phyloP scores from a whole-genome alignment of 768 basidiomycete species.

The Chalciporus chontae region DNA sequence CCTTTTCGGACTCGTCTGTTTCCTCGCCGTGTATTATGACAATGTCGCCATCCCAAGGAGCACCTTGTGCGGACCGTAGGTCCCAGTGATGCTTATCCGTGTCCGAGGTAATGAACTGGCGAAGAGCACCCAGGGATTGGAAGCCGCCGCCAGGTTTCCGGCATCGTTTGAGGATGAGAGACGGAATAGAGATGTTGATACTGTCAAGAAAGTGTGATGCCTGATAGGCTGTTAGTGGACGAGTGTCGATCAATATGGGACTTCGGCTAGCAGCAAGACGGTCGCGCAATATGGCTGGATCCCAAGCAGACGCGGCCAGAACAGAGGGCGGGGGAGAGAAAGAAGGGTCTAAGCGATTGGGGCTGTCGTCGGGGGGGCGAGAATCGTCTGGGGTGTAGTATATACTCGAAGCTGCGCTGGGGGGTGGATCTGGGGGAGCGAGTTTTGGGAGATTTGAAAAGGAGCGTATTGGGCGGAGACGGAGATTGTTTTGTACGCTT shows the following conservation, averaged over 20 bases:
- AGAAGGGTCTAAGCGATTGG: conserved; percentile 17
- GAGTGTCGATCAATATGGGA: conserved; percentile 80
- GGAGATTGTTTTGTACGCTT: conserved; percentile 73
- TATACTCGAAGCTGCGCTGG: conserved; percentile 44
- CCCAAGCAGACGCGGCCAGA: conserved; percentile 35
- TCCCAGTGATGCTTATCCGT: conserved; percentile 73
- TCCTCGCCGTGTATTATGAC: conserved; percentile 76
- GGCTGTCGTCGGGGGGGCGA: conserved; percentile 20
- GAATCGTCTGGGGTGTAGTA: conserved; percentile 54
- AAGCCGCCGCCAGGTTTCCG: conserved; percentile 68
- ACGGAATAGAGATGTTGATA: conserved; percentile 85
- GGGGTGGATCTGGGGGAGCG: conserved; percentile 15
- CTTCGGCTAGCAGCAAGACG: conserved; percentile 42
- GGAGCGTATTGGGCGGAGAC: conserved; percentile 72
- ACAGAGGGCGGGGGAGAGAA: conserved; percentile 18
- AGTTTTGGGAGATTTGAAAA: conserved; percentile 49
- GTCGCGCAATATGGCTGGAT: conserved; percentile 44
- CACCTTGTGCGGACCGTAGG: conserved; percentile 42
- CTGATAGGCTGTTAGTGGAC: conserved; percentile 64
- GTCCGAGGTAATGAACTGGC: conserved; percentile 81
- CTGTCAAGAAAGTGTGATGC: conserved; percentile 62
- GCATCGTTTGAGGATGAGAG: conserved; percentile 84
- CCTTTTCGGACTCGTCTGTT: conserved; percentile 65
- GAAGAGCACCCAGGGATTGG: conserved; percentile 62
- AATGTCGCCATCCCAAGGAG: conserved; percentile 65